Percentiles rank a stretch among this genome's conserved stretches.
These are phyloP conservation scores for Rhizopogon sp. DNA, from an alignment of 768 basidiomycete species.

Conservation along the genomic window DNA sequence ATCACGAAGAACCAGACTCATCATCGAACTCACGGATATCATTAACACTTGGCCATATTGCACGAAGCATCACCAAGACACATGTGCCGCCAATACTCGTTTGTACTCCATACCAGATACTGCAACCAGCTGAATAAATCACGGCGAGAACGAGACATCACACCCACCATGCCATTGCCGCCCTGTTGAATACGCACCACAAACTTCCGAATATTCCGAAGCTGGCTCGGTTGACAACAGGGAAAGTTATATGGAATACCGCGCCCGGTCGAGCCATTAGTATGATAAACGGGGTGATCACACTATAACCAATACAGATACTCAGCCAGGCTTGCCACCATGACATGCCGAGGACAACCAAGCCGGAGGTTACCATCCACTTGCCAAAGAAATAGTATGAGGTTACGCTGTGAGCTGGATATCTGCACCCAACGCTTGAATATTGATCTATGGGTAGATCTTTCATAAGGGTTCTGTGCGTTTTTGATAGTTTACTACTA, in stretches of 20 bases:
- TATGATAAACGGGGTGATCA: conserved; percentile 62
- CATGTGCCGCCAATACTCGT: conserved; percentile 72
- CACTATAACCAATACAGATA: conserved; percentile 55
- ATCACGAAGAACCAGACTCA: background rate
- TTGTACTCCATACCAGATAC: conserved; percentile 68
- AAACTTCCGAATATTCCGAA: conserved; percentile 69
- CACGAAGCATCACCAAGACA: conserved; percentile 59
- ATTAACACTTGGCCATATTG: conserved; percentile 67
- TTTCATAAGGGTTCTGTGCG: background rate
- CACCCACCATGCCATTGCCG: conserved; percentile 55
- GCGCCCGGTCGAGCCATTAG: conserved; percentile 70
- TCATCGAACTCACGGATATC: conserved; percentile 42
- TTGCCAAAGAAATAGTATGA: conserved; percentile 21
- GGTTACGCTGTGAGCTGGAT: background rate
- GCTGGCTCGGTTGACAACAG: conserved; percentile 58
- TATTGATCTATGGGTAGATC: background rate
- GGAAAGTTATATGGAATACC: conserved; percentile 64
- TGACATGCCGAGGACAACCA: conserved; percentile 60
- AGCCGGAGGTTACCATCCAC: conserved; percentile 66
- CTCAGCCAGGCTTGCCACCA: conserved; percentile 82
- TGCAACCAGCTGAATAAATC: conserved; percentile 13
- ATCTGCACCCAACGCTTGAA: background rate
- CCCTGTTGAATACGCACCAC: conserved; percentile 70
- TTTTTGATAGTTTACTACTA: background rate
- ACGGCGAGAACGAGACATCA: conserved; percentile 12